Evolutionary conservation across 1,284 basidiomycete genomes (phyloP).

Genomic region (Filobasidium uniguttulatum): DNA sequence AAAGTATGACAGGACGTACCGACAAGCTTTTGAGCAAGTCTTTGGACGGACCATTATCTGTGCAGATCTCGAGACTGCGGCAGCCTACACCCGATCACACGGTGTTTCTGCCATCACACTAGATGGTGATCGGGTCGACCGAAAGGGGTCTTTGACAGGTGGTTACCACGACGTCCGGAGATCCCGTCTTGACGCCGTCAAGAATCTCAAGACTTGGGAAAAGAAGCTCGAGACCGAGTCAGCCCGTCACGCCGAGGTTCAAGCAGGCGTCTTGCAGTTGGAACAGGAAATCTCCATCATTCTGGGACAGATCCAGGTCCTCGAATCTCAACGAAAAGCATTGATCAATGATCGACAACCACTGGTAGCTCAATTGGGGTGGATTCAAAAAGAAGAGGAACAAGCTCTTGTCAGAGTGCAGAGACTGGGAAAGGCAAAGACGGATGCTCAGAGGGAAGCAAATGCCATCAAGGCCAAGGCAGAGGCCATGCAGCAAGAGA

Average conservation of each 20-base stretch:
- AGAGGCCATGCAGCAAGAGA: constrained; percentile 55
- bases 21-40: constrained; percentile 90
- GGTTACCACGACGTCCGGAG: constrained; percentile 87
- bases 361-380: constrained; percentile 50
- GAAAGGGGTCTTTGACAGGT: constrained; percentile 88
- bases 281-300: constrained; percentile 79
- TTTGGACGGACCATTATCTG: constrained; percentile 97
- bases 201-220: constrained; percentile 63
- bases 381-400: constrained; percentile 57
- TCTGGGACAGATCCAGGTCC: constrained; percentile 58
- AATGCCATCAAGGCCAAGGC: constrained; percentile 36
- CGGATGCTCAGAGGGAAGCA: constrained; percentile 59
- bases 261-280: constrained; percentile 50
- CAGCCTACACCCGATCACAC: constrained; percentile 87
- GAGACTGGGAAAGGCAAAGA: constrained; percentile 53
- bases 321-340: constrained; percentile 57
- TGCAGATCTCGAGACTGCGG: constrained; percentile 76
- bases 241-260: constrained; percentile 56
- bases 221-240: constrained; percentile 56
- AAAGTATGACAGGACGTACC: constrained; percentile 54
- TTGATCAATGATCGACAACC: constrained; percentile 55
- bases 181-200: constrained; percentile 78
- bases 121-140: constrained; percentile 93
- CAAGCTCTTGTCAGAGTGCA: constrained; percentile 49
- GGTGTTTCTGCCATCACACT: constrained; percentile 93